Percentiles rank a stretch among this genome's conserved stretches.
phyloP scores from a whole-genome alignment of 208 protist species.

The Trypanosoma rangeli region DNA sequence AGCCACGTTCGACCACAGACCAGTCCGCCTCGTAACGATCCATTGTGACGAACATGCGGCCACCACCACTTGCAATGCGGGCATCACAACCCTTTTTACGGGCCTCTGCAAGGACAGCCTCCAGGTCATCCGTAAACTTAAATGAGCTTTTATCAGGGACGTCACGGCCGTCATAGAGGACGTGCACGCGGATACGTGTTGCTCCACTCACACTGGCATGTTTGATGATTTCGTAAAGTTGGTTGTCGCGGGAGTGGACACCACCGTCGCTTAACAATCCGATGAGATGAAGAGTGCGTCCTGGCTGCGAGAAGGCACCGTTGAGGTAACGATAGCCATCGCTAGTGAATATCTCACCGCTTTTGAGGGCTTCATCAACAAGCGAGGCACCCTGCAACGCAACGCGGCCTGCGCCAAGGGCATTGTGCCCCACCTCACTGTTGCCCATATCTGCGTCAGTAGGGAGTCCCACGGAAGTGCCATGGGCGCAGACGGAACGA shows the following conservation, averaged over 20 bases:
- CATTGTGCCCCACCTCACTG: conserved; percentile 96
- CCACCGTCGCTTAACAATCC: conserved; percentile 94
- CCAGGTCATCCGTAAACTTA: conserved; percentile 90
- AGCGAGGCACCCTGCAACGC: conserved; percentile 93
- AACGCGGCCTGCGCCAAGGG: conserved; percentile 92
- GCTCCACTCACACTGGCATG: conserved; percentile 78
- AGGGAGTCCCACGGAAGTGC: conserved; percentile 92
- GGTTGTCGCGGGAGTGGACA: conserved; percentile 93
- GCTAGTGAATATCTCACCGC: conserved; percentile 84
- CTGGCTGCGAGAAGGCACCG: conserved; percentile 68
- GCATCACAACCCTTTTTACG: conserved; percentile 77
- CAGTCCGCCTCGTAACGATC: conserved; percentile 96
- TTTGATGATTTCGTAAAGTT: conserved; percentile 90
- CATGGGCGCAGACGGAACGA: conserved; percentile 92
- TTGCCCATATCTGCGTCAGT: conserved; percentile 96
- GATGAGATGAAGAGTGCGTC: conserved; percentile 91
- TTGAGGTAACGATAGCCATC: conserved; percentile 90
- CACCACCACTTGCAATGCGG: conserved; percentile 92
- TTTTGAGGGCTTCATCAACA: conserved; percentile 89
- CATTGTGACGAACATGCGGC: conserved; percentile 96
- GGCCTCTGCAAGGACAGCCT: conserved; percentile 81
- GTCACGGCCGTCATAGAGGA: conserved; percentile 94
- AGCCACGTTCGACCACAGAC: conserved; percentile 94
- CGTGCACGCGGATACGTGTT: conserved; percentile 90
- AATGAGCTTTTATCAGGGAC: conserved; percentile 92